Base-by-base conservation (phyloP, 139 green algal genomes). In the Choricystis sp. region DNA sequence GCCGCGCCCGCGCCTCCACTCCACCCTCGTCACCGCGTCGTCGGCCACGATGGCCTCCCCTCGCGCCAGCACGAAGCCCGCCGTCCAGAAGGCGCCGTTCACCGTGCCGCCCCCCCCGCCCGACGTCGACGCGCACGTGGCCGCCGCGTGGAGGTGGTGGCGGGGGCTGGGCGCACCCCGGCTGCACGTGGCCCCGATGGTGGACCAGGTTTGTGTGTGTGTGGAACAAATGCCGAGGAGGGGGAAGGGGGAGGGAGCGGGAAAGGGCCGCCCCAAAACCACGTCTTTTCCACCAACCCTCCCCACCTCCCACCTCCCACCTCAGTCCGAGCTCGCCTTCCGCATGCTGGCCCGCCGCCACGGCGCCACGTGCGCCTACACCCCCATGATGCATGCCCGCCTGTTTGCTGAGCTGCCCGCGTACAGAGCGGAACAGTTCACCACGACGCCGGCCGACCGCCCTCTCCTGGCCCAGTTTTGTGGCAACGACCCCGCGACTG, bases 391-490 rank as follows among this genome's bases (percentile, higher is more conserved):
- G 14, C 93, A 98, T 70, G 79, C 77, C 3, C 76, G 88, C n/a
- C 80, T 96, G 0, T 96, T 94, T 61, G 63, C 71, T 0, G 78
- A 93, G 61, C 65, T 72, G 30, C 29, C 67, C 1, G 80, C 81
- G 26, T 99, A 98, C 76, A 74, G 91, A 27, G 69, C 61, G 22
- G 89, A 96, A 71, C 74, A 87, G 65, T 95, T 96, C 68, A 90
- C 78, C 26, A 96, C 89, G 20, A 29, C 52, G 20, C 19, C 49
- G 1, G 74, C 69, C 23, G 89, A 96, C 78, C 74, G 88, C 20
- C 93, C 93, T 0, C 71, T 99, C 60, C 83, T 98, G 29, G 86
- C 86, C 27, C 93, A 99, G 82, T 99, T 99, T 68, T 99, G 93
- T 73, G 86, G 87, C 49, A 96, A 99, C 67, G 88, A 97, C 72